Conservation (phyloP, 2,329 filamentous ascomycete species). For the Drechslerella coelobrocha region DNA sequence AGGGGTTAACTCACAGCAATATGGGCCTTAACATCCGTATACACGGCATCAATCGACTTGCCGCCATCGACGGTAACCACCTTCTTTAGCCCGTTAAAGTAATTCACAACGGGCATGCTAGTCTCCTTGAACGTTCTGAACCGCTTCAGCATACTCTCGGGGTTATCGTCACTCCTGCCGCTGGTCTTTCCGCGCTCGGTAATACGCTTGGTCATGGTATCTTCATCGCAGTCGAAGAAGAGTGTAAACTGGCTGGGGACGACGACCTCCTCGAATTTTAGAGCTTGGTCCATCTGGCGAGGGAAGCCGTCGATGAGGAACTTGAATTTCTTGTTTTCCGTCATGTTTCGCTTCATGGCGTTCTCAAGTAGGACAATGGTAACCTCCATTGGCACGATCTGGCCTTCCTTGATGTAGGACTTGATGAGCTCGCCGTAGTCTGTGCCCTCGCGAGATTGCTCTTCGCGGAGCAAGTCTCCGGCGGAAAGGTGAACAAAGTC, state of each 20-base stretch:
- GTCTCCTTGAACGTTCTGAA: slow-evolving; percentile 94
- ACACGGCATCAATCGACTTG: slow-evolving; percentile 37
- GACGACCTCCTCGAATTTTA: slow-evolving; percentile 89
- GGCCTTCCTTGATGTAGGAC: slow-evolving; percentile 89
- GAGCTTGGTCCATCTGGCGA: slow-evolving; percentile 93
- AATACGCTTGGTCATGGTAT: slow-evolving; percentile 81
- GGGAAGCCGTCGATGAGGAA: slow-evolving; percentile 85
- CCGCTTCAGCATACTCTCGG: slow-evolving; percentile 92
- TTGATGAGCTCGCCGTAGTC: slow-evolving; percentile 93
- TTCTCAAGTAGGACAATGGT: slow-evolving; percentile 93
- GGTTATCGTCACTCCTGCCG: slow-evolving; percentile 90
- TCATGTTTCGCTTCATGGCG: slow-evolving; percentile 78
- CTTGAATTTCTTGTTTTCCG: slow-evolving; percentile 65
- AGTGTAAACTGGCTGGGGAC: slow-evolving; percentile 83
- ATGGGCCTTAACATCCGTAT: slow-evolving; percentile 33
- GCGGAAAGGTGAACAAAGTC: slow-evolving; percentile 92
- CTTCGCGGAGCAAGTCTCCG: slow-evolving; percentile 89
- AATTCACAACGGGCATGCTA: slow-evolving; percentile 94
- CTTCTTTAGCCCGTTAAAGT: slow-evolving; percentile 76
- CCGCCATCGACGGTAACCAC: slow-evolving; percentile 76
- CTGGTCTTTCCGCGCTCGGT: slow-evolving; percentile 91
- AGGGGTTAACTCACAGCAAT: slow-evolving; percentile 30
- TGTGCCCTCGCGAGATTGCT: slow-evolving; percentile 84
- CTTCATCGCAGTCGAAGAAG: slow-evolving; percentile 93
- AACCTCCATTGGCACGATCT: slow-evolving; percentile 96